Evolutionary conservation across 306 rosid species (phyloP).

Genomic region (Begonia peltatifolia): DNA sequence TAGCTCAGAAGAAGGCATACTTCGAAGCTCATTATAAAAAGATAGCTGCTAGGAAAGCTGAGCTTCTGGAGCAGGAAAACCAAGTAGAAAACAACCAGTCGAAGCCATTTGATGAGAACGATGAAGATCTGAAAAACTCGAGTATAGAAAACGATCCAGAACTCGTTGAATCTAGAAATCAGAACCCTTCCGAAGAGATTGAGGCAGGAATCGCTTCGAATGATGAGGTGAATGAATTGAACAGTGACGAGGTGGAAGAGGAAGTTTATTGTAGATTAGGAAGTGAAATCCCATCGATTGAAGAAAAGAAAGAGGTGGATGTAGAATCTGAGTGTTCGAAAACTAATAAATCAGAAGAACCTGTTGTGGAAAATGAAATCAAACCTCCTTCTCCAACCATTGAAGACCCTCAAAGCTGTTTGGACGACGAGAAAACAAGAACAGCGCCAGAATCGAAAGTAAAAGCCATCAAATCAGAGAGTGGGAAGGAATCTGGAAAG

Average conservation of each 20-base stretch:
- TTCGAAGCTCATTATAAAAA: conserved; percentile 95
- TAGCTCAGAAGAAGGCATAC: conserved; percentile 89
- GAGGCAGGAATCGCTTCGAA: conserved; percentile 11
- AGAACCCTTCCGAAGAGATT: conserved; percentile 13
- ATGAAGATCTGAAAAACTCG: conserved; percentile 10
- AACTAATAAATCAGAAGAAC: conserved; percentile 17
- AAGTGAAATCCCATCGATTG: conserved; percentile 19
- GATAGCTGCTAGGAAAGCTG: conserved; percentile 80
- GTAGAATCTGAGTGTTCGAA: not conserved
- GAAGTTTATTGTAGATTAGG: conserved; percentile 23
- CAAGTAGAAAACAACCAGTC: conserved; percentile 23
- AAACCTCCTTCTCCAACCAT: conserved; percentile 19
- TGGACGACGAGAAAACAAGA: conserved; percentile 19
- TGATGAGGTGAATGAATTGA: conserved; percentile 13
- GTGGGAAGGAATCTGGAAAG: conserved; percentile 38
- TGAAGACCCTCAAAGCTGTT: conserved; percentile 27
- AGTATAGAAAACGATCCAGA: conserved; percentile 17
- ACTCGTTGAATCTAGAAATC: conserved; percentile 16
- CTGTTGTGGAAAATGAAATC: conserved; percentile 19
- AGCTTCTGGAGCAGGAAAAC: conserved; percentile 59
- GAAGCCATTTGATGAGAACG: conserved; percentile 27
- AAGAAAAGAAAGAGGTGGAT: conserved; percentile 27
- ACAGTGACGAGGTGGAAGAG: conserved; percentile 17
- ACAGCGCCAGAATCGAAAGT: conserved; percentile 30
- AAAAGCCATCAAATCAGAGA: conserved; percentile 25